Evolutionary conservation across 2,329 filamentous ascomycete species (phyloP).

Genomic region (Emmonsia crescens): DNA sequence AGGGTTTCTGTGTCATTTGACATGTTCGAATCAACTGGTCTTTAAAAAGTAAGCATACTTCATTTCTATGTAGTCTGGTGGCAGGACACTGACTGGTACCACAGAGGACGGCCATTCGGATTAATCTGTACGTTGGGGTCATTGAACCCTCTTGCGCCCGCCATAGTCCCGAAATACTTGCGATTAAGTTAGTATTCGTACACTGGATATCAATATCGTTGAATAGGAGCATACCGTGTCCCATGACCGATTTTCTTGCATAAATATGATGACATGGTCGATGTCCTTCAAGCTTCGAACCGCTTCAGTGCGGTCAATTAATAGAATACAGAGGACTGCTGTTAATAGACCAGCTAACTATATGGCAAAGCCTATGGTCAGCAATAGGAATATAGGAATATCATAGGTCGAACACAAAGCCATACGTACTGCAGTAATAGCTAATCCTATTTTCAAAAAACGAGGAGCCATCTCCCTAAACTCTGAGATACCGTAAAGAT

Average conservation of each 20-base stretch:
- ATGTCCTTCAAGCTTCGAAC: constrained; percentile 40
- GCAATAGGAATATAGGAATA: background rate
- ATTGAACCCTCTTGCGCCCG: constrained; percentile 44
- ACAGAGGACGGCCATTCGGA: constrained; percentile 34
- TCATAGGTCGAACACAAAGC: background rate
- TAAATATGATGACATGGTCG: constrained; percentile 48
- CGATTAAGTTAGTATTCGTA: background rate
- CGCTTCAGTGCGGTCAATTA: constrained; percentile 6
- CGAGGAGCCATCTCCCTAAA: background rate
- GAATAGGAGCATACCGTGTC: constrained; percentile 22
- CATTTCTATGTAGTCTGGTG: background rate
- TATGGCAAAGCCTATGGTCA: background rate
- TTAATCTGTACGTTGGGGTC: constrained; percentile 47
- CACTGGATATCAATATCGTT: background rate
- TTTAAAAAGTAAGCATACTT: constrained; percentile 11
- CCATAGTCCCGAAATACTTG: constrained; percentile 47
- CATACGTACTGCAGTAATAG: background rate
- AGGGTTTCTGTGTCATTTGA: constrained; percentile 35
- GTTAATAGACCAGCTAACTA: background rate
- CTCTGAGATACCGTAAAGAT: background rate
- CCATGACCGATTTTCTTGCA: constrained; percentile 42
- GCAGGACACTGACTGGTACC: constrained; percentile 35
- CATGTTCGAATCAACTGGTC: constrained; percentile 29
- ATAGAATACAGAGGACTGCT: background rate
- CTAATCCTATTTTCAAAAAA: background rate